phyloP scores from a whole-genome alignment of 1,139 yeast genomes.

The Pichia kudriavzevii region DNA sequence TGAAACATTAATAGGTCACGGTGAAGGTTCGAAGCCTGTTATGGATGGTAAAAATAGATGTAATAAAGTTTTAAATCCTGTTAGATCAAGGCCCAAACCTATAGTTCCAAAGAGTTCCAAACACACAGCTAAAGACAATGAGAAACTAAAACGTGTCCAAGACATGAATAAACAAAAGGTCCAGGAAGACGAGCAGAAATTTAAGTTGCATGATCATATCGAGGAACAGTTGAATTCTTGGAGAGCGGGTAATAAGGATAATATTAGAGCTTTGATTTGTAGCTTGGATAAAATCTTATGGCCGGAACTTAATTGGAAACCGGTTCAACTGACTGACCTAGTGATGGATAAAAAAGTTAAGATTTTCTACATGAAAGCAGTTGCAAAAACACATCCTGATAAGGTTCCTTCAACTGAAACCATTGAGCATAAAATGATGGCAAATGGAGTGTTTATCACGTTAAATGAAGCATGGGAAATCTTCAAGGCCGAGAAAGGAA shows the following conservation, averaged over 20 bases:
- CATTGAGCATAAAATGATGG: conserved; percentile 72
- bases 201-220: conserved; percentile 53
- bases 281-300: conserved; percentile 59
- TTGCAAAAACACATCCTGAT: conserved; percentile 91
- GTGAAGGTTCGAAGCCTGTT: conserved; percentile 54
- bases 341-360: conserved; percentile 91
- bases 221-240: conserved; percentile 49
- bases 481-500: conserved; percentile 40
- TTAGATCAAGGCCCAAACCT: conserved; percentile 18
- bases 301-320: conserved; percentile 56
- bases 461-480: conserved; percentile 88
- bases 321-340: conserved; percentile 61
- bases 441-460: conserved; percentile 78
- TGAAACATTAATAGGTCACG: conserved; percentile 55
- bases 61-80: conserved; percentile 54
- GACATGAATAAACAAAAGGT: conserved; percentile 42
- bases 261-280: conserved; percentile 65
- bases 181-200: conserved; percentile 48
- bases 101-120: conserved; percentile 27
- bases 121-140: conserved; percentile 18
- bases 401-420: conserved; percentile 52
- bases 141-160: conserved; percentile 16
- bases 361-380: conserved; percentile 83
- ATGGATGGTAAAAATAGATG: conserved; percentile 85
- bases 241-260: conserved; percentile 70